Evolutionary conservation across 495 filamentous ascomycete genomes (phyloP).

Genomic region (Neurospora discreta): DNA sequence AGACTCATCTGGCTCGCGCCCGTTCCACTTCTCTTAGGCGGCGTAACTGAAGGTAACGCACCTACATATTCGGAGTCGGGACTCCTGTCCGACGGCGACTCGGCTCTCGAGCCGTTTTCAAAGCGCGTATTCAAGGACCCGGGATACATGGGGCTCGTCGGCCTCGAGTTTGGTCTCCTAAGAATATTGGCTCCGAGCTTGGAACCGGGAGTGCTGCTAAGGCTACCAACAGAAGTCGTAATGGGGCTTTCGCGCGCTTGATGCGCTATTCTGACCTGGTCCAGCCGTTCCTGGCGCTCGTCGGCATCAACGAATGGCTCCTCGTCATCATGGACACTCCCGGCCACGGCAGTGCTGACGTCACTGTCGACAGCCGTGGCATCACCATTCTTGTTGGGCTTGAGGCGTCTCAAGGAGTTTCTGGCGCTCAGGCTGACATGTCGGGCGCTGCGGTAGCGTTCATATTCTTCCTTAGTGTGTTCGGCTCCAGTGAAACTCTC

Average conservation of each 20-base stretch:
- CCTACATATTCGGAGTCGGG: not conserved
- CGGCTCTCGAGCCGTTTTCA: not conserved
- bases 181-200: not conserved
- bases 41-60: not conserved
- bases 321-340: constrained; percentile 6
- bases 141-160: not conserved
- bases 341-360: constrained; percentile 21
- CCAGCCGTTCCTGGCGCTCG: not conserved
- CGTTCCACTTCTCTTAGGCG: constrained; percentile 7
- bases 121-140: not conserved
- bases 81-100: not conserved
- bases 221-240: not conserved
- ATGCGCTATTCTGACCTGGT: not conserved
- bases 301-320: not conserved
- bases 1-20: constrained; percentile 14
- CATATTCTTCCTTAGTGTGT: constrained; percentile 42
- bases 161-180: not conserved
- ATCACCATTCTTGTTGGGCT: constrained; percentile 8
- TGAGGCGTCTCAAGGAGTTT: constrained; percentile 16
- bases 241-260: constrained; percentile 3
- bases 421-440: constrained; percentile 22
- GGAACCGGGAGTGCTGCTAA: not conserved
- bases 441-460: constrained; percentile 30
- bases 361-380: constrained; percentile 18
- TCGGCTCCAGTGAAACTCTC: constrained; percentile 48